Conservation (phyloP, 345 rosid species). For the Eucalyptus polybractea region DNA sequence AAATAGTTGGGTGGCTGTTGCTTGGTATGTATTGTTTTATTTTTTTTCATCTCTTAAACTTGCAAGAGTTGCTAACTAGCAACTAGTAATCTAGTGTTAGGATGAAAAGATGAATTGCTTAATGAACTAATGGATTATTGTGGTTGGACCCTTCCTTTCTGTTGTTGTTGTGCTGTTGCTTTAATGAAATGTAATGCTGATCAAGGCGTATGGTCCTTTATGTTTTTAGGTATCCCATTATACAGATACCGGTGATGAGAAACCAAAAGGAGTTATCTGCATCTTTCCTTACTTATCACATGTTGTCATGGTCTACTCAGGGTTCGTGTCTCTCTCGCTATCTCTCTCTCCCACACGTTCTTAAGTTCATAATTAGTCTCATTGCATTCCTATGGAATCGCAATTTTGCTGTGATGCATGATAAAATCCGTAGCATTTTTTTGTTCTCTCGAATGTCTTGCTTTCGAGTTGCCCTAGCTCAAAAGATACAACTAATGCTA, state of each 20-base stretch:
- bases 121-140: background rate
- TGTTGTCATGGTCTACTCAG: background rate
- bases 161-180: background rate
- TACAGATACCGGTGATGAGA: background rate
- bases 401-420: fast-evolving
- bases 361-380: background rate
- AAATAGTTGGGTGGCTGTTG: slow-evolving; percentile 91
- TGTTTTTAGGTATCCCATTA: background rate
- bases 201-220: background rate
- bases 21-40: slow-evolving; percentile 40
- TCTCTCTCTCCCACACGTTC: background rate
- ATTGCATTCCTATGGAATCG: background rate
- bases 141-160: background rate
- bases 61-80: background rate
- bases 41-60: background rate
- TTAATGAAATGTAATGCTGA: background rate
- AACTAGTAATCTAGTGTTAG: background rate
- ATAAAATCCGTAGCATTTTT: background rate
- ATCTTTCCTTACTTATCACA: background rate
- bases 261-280: background rate
- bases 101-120: background rate
- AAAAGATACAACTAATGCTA: background rate
- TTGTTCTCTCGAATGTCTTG: background rate
- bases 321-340: background rate
- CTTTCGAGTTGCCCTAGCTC: background rate